Evolutionary conservation across 768 basidiomycete species (phyloP), one percentile per base, ranked within the genome.

Genomic region (Tricholoma hemisulphureum): DNA sequence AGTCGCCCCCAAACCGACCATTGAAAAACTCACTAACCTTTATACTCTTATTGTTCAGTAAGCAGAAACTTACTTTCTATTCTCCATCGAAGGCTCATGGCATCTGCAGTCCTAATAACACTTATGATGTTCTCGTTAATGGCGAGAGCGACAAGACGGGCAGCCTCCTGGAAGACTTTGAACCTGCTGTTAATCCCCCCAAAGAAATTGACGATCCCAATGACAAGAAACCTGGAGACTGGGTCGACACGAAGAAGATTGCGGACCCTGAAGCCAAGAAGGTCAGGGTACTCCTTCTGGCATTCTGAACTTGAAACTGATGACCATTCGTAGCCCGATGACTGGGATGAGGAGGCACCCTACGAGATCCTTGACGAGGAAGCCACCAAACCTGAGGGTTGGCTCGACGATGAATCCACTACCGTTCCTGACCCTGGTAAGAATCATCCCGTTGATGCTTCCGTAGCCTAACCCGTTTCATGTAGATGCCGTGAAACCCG

Each of bases 321-420:
- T n/a, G 55, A 6, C 18, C 55, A 29, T 24, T 23, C 18, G 2
- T 61, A 88, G 91, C 96, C 96, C 50, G 91, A 77, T 2, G 97
- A 98, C 74, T 99, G 97, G 97, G 93, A 99, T 69, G 97, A 99
- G 77, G 91, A 89, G 49, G 95, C 92, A 45, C 96, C 97, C 2
- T 90, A 92, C 65, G 91, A 95, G 71, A 91, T 99, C 65, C 75
- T 77, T 53, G 97, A 99, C 64, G 85, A 85, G 65, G 89, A 93
- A 10, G 95, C 94, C 56, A 80, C 74, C 59, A 95, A 91, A 77
- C 97, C 97, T 29, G 94, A 89, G 59, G 95, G 91, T 65, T 99
- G 97, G 97, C 86, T 99, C 57, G 94, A 91, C 60, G 77, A 97
- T 56, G 97, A 98, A 70, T 84, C 88, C 6, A 73, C 80, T 56